These are phyloP conservation scores for Dryas octopetala DNA, from an alignment of 306 rosid species.

Conservation along the genomic window DNA sequence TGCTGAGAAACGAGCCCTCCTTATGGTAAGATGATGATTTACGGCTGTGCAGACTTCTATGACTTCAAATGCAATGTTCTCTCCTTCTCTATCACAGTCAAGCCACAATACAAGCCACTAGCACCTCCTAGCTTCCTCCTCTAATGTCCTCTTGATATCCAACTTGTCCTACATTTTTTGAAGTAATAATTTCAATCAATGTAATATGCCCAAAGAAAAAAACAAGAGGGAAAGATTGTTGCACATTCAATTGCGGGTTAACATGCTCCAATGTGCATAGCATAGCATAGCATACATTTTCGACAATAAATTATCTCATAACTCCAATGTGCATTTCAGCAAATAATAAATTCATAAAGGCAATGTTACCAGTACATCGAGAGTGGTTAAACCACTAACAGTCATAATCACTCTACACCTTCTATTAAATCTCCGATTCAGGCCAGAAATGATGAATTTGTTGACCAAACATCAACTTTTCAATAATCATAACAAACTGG, in stretches of 20 bases:
- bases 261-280: too few species aligned
- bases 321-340: neutral
- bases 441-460: neutral
- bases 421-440: neutral
- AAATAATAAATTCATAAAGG: neutral
- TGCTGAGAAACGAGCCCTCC: slow-evolving; percentile 87
- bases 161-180: slow-evolving; percentile 55
- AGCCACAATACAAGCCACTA: slow-evolving; percentile 98
- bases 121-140: slow-evolving; percentile 86
- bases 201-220: neutral
- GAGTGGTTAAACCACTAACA: too few species aligned
- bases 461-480: neutral
- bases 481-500: neutral
- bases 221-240: neutral
- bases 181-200: neutral
- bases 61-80: slow-evolving; percentile 92
- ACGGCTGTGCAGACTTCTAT: slow-evolving; percentile 68
- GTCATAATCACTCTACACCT: neutral
- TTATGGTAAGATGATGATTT: slow-evolving; percentile 61
- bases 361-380: too few species aligned
- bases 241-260: neutral
- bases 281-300: too few species aligned
- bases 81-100: slow-evolving; percentile 94
- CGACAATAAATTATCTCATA: too few species aligned
- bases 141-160: slow-evolving; percentile 86